Evolutionary conservation across 2,329 filamentous ascomycete genomes (phyloP).

Genomic region (Mycosphaerella sp.): DNA sequence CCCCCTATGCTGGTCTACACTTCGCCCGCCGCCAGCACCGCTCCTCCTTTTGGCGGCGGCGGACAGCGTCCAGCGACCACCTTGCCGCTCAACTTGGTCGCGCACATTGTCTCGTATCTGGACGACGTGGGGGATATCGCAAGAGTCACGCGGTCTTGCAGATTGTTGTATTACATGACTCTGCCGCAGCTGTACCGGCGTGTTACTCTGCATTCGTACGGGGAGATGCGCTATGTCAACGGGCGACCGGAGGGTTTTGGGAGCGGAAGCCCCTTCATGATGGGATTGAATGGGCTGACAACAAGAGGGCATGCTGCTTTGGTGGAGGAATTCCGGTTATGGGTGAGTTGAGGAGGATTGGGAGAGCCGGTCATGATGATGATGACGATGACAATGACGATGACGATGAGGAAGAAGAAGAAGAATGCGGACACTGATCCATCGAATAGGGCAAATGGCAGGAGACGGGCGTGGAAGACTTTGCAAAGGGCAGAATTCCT

Average conservation of each 20-base stretch:
- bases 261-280: conserved; percentile 56
- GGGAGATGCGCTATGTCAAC: conserved; percentile 52
- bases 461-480: conserved; percentile 52
- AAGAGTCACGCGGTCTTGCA: conserved; percentile 53
- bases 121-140: conserved; percentile 54
- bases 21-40: conserved; percentile 20
- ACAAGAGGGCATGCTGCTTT: conserved; percentile 49
- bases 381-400: no score
- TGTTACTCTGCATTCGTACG: conserved; percentile 52
- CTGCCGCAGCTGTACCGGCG: conserved; percentile 54
- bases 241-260: conserved; percentile 55
- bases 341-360: conserved; percentile 14
- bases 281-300: conserved; percentile 57
- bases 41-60: conserved; percentile 5
- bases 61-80: conserved; percentile 16
- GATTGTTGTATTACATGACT: conserved; percentile 59
- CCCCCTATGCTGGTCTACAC: conserved; percentile 28
- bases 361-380: background rate
- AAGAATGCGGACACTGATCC: background rate
- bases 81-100: conserved; percentile 54
- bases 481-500: conserved; percentile 54
- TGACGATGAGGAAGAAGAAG: no score
- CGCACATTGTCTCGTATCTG: conserved; percentile 51
- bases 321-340: conserved; percentile 47
- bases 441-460: conserved; percentile 47